phyloP scores from a whole-genome alignment of 2,329 filamentous ascomycete genomes.

The Sarocladium strictum region DNA sequence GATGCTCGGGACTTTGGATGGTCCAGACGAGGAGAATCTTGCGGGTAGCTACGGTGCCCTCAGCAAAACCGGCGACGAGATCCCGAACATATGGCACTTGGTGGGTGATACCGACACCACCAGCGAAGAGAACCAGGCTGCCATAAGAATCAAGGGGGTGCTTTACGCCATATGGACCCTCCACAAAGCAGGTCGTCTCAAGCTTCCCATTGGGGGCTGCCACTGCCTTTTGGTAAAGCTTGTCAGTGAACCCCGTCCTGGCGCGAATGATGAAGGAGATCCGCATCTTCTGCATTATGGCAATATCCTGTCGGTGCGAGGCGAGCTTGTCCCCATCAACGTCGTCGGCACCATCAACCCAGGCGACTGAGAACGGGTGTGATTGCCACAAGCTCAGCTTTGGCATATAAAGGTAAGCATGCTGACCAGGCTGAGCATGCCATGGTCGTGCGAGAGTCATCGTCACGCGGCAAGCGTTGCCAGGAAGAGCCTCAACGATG shows the following conservation, averaged over 20 bases:
- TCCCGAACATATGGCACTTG: conserved; percentile 70
- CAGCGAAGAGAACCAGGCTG: conserved; percentile 72
- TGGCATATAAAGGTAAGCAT: conserved; percentile 76
- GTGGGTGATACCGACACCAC: conserved; percentile 76
- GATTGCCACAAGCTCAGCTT: conserved; percentile 66
- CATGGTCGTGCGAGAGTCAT: conserved; percentile 71
- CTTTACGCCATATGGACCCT: conserved; percentile 72
- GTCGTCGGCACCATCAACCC: conserved; percentile 61
- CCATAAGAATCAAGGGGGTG: conserved; percentile 70
- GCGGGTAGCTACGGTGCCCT: conserved; percentile 64
- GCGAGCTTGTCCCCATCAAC: conserved; percentile 47
- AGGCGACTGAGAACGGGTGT: conserved; percentile 74
- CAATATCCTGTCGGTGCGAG: conserved; percentile 53
- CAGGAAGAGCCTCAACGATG: conserved; percentile 68
- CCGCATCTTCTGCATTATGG: conserved; percentile 54
- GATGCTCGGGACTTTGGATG: conserved; percentile 71
- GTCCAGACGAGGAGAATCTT: conserved; percentile 73
- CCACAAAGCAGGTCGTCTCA: conserved; percentile 59
- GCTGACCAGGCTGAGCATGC: conserved; percentile 68
- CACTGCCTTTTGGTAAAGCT: conserved; percentile 61
- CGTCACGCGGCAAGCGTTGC: conserved; percentile 68
- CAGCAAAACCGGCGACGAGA: conserved; percentile 61
- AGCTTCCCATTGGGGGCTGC: conserved; percentile 55
- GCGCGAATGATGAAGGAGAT: conserved; percentile 70
- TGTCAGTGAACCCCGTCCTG: conserved; percentile 66